These are phyloP conservation scores for Kwoniella botswanensis DNA, from an alignment of 768 basidiomycete genomes.

Conservation along the genomic window DNA sequence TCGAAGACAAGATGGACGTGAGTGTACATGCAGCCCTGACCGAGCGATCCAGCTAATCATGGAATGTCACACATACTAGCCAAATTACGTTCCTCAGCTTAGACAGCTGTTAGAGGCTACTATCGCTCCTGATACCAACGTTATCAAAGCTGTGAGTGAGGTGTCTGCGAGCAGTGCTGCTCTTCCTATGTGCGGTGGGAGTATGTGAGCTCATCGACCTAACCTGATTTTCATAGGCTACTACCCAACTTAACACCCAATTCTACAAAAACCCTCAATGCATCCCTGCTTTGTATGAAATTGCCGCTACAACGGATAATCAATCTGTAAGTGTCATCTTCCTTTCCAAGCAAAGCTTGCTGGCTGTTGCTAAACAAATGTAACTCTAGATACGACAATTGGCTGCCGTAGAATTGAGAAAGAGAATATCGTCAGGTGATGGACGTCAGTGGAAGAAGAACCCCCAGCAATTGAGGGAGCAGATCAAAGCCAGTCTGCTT, in stretches of 20 bases:
- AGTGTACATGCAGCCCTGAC: slow-evolving; percentile 9
- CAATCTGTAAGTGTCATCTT: slow-evolving; percentile 67
- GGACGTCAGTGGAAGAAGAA: slow-evolving; percentile 81
- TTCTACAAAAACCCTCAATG: slow-evolving; percentile 91
- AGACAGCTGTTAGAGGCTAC: slow-evolving; percentile 85
- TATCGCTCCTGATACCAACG: slow-evolving; percentile 82
- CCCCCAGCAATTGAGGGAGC: slow-evolving; percentile 69
- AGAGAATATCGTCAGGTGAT: slow-evolving; percentile 80
- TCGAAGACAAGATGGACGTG: slow-evolving; percentile 40
- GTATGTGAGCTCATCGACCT: background rate
- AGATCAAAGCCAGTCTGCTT: slow-evolving; percentile 84
- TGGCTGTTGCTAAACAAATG: background rate
- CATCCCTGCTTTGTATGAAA: slow-evolving; percentile 86
- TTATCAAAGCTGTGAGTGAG: slow-evolving; percentile 81
- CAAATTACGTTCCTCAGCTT: slow-evolving; percentile 72
- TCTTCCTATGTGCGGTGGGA: background rate
- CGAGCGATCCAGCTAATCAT: background rate
- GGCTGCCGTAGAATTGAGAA: slow-evolving; percentile 93
- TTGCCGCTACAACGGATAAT: slow-evolving; percentile 84
- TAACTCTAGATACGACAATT: slow-evolving; percentile 83
- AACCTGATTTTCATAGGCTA: slow-evolving; percentile 67
- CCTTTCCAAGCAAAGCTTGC: background rate
- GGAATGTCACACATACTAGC: slow-evolving; percentile 40
- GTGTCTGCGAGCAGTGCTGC: no score
- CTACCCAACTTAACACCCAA: slow-evolving; percentile 84